phyloP scores from a whole-genome alignment of 345 rosid genomes.

The Eucalyptus curtisii region DNA sequence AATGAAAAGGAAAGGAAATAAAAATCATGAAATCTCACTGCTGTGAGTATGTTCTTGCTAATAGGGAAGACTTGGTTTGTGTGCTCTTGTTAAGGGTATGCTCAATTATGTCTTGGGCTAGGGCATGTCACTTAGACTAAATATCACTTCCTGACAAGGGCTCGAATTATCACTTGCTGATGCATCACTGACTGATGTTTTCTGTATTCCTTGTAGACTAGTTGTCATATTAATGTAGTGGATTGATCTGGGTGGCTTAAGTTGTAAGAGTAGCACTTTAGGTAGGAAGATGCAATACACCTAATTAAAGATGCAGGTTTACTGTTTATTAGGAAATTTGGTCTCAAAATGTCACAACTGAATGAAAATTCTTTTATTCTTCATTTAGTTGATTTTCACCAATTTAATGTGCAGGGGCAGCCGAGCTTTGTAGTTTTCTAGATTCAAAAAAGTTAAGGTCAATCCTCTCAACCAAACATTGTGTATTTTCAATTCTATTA shows the following conservation, averaged over 20 bases:
- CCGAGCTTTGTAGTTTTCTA: constrained; percentile 71
- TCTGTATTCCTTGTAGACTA: background rate
- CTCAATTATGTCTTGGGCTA: background rate
- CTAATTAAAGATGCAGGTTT: background rate
- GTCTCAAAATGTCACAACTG: background rate
- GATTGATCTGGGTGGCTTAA: background rate
- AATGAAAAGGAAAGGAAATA: background rate
- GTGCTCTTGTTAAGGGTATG: background rate
- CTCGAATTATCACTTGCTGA: background rate
- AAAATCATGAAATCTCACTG: background rate
- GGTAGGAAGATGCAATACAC: background rate
- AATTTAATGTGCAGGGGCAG: constrained; percentile 46
- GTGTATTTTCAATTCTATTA: background rate
- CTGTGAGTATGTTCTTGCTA: background rate
- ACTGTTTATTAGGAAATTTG: background rate
- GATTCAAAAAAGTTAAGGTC: constrained; percentile 83
- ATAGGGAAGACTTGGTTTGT: background rate
- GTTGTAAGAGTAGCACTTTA: background rate
- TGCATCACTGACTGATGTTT: background rate
- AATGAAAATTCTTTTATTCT: background rate
- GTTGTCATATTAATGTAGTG: background rate
- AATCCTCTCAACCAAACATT: background rate
- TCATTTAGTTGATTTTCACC: background rate
- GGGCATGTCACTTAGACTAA: background rate
- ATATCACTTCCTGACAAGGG: background rate